Evolutionary conservation across 75 land plant genomes (phyloP).

Genomic region (Selaginella moellendorffii): DNA sequence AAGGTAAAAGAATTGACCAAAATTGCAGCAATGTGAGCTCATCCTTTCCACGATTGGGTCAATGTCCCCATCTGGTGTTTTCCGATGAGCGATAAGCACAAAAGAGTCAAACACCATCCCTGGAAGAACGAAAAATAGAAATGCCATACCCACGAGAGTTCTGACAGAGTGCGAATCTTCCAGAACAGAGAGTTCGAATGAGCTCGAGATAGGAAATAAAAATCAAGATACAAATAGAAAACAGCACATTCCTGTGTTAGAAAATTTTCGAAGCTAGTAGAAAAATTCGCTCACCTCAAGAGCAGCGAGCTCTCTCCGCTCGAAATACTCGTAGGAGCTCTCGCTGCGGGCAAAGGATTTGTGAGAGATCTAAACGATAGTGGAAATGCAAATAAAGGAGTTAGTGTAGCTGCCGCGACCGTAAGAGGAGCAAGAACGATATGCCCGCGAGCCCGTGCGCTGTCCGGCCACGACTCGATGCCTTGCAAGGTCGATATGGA

Average conservation of each 20-base stretch:
- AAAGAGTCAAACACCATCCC: slow-evolving; percentile 1
- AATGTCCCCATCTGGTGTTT: slow-evolving; percentile 50
- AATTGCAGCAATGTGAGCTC: slow-evolving; percentile 12
- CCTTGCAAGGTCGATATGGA: too few relatives aligned
- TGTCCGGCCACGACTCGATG: too few relatives aligned
- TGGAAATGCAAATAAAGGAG: slow-evolving; percentile 59
- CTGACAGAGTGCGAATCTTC: slow-evolving; percentile 92
- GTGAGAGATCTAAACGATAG: too few relatives aligned
- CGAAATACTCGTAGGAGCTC: slow-evolving; percentile 72
- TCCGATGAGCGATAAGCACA: slow-evolving; percentile 39
- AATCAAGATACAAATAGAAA: slow-evolving; percentile 67
- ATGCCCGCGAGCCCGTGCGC: too few relatives aligned
- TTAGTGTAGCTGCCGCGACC: too few relatives aligned
- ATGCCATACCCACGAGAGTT: slow-evolving; percentile 55
- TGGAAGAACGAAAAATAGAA: background rate
- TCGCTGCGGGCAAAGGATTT: slow-evolving; percentile 35
- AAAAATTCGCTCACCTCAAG: slow-evolving; percentile 38
- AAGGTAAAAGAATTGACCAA: background rate
- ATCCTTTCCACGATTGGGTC: slow-evolving; percentile 93
- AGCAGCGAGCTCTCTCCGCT: slow-evolving; percentile 78
- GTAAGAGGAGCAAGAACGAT: too few relatives aligned
- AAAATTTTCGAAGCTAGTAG: background rate
- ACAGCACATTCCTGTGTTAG: slow-evolving; percentile 27
- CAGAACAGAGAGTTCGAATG: slow-evolving; percentile 75
- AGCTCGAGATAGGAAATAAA: slow-evolving; percentile 77